These are phyloP conservation scores for Filobasidium wieringae DNA, from an alignment of 768 basidiomycete genomes.

Conservation along the genomic window DNA sequence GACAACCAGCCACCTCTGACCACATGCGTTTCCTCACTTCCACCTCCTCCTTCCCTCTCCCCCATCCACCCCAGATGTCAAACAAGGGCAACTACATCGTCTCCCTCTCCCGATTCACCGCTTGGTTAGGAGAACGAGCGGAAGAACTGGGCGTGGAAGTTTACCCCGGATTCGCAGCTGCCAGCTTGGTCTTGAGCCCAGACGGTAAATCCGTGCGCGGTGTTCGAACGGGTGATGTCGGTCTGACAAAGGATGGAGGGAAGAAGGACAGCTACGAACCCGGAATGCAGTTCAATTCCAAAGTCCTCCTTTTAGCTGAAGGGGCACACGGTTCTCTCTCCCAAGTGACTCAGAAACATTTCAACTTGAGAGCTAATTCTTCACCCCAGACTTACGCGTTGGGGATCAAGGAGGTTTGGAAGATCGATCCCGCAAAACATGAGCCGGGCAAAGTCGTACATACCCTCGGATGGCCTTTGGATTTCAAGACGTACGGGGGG, in stretches of 20 bases:
- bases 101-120: constrained; percentile 74
- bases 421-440: constrained; percentile 56
- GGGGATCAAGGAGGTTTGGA: constrained; percentile 96
- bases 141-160: constrained; percentile 80
- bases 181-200: constrained; percentile 60
- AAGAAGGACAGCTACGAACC: constrained; percentile 85
- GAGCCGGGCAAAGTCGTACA: constrained; percentile 76
- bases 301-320: constrained; percentile 82
- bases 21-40: constrained; percentile 76
- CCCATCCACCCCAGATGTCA: constrained; percentile 93
- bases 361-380: constrained; percentile 54
- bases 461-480: constrained; percentile 87
- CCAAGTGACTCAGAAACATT: constrained; percentile 63
- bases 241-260: constrained; percentile 60
- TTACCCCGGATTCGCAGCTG: constrained; percentile 93
- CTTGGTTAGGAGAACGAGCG: constrained; percentile 78
- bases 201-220: constrained; percentile 58
- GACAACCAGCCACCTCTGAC: constrained; percentile 62
- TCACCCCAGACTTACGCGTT: constrained; percentile 93
- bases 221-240: constrained; percentile 86
- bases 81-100: constrained; percentile 89
- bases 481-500: constrained; percentile 74
- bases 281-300: constrained; percentile 89
- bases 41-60: constrained; percentile 61
- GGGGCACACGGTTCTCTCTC: constrained; percentile 87